Base-by-base conservation (phyloP, 2,329 filamentous ascomycete genomes). In the Clonostachys solani region DNA sequence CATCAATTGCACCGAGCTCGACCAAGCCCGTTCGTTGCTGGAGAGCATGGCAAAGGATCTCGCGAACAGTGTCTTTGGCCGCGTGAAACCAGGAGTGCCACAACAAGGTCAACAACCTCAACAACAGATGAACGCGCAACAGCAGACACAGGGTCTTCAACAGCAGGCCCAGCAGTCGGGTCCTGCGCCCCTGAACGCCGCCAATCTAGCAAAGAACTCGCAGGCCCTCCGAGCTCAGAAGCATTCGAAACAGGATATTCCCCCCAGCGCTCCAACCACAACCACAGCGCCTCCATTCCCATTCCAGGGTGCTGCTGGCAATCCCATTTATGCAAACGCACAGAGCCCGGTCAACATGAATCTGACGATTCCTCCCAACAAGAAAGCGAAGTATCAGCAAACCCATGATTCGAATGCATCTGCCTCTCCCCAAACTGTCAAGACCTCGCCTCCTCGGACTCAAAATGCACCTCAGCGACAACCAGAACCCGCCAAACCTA, bases 321-420 rank as follows among this genome's bases (percentile, higher is more conserved):
- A 78, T 48, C 81, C 81, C 3, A 71, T 68, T 7, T 83, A 82
- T 51, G 69, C 64, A 58, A 76, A 72, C 58, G 67, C 74, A 3
- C 67, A 73, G 44, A 63, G 83, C 33, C 36, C 36, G 15, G 23
- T 29, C 23, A n/a, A 38, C 15, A 78, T 80, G 35, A 76, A 78
- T 45, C 65, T 85, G 36, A 73, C 78, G 45, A 64, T 83, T 18
- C 82, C 81, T 6, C 67, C 75, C 5, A 83, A 84, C 63, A 82
- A 78, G 65, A 82, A 77, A 66, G 56, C 58, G 48, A 84, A 78
- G 67, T 71, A 71, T 19, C 47, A 47, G 18, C 46, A 47, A n/a
- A 34, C 40, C n/a, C 23, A 29, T 29, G 23, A 29, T 29, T 29
- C 23, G 23, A 29, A 29, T 29, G 46, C 45, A 5, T 78, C 77